Evolutionary conservation across 495 filamentous ascomycete genomes (phyloP).

Genomic region (Aspergillus indologenus): DNA sequence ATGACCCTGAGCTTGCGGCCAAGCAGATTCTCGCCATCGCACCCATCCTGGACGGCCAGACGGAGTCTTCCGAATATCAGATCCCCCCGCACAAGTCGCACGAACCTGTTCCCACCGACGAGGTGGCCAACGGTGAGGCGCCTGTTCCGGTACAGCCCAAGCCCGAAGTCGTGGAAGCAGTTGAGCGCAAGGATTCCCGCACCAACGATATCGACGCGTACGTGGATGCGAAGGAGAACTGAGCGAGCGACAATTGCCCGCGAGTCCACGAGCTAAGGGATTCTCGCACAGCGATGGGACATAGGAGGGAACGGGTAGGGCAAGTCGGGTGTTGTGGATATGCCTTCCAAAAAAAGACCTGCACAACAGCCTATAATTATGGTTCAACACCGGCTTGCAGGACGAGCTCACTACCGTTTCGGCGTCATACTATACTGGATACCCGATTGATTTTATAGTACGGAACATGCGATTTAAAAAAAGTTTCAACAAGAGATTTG

Average conservation of each 20-base stretch:
- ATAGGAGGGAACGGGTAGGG: background rate
- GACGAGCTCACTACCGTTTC: conserved; percentile 18
- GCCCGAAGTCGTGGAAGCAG: conserved; percentile 14
- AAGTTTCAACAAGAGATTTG: background rate
- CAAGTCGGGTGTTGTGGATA: background rate
- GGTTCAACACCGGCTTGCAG: conserved; percentile 33
- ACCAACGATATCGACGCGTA: conserved; percentile 54
- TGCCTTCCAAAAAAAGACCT: background rate
- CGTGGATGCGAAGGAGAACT: conserved; percentile 52
- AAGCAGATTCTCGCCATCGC: conserved; percentile 85
- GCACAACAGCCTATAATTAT: conserved; percentile 12
- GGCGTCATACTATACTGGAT: conserved; percentile 33
- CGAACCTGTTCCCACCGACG: conserved; percentile 8
- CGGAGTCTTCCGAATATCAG: conserved; percentile 33
- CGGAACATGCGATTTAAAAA: conserved; percentile 1
- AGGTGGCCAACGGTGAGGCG: conserved; percentile 12
- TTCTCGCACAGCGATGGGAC: background rate
- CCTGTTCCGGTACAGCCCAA: conserved; percentile 14
- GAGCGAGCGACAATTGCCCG: conserved; percentile 10
- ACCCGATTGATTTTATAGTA: conserved; percentile 34
- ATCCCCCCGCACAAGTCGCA: conserved; percentile 39
- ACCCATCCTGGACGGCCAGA: conserved; percentile 78
- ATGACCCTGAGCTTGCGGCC: conserved; percentile 67
- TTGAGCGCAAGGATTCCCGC: conserved; percentile 48
- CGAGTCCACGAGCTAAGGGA: background rate